Evolutionary conservation across 495 filamentous ascomycete species (phyloP).

Genomic region (Lasiosphaeriaceae sp.): DNA sequence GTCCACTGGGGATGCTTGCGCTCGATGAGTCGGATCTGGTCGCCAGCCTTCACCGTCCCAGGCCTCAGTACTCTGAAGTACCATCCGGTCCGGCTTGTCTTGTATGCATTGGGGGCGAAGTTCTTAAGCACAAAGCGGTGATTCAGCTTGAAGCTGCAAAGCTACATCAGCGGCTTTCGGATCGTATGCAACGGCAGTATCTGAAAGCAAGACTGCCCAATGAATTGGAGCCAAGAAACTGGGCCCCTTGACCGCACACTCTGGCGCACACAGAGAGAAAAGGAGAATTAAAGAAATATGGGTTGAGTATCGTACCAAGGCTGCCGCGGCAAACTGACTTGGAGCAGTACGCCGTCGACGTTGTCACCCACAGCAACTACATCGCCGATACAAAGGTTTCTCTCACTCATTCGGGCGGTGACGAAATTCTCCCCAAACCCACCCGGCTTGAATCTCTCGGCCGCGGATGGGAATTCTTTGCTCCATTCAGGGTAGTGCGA

Average conservation of each 20-base stretch:
- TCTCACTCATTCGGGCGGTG: constrained; percentile 47
- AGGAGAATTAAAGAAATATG: not conserved
- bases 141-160: constrained; percentile 48
- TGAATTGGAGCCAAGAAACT: too few relatives aligned
- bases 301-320: constrained; percentile 33
- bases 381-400: constrained; percentile 57
- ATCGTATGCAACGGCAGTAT: too few relatives aligned
- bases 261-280: too few relatives aligned
- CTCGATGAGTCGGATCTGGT: constrained; percentile 42
- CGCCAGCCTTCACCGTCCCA: constrained; percentile 45
- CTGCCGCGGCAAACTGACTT: constrained; percentile 46
- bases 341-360: constrained; percentile 8
- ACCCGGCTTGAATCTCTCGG: constrained; percentile 42
- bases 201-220: too few relatives aligned
- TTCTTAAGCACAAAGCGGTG: constrained; percentile 51
- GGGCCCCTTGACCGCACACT: too few relatives aligned
- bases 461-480: constrained; percentile 38
- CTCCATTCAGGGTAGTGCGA: constrained; percentile 50
- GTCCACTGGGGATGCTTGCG: constrained; percentile 49
- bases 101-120: constrained; percentile 51
- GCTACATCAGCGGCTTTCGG: too few relatives aligned
- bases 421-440: constrained; percentile 59
- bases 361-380: constrained; percentile 33
- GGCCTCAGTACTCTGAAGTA: constrained; percentile 49
- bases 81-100: constrained; percentile 50